Percentiles rank a stretch among this genome's conserved stretches.
phyloP scores from a whole-genome alignment of 495 filamentous ascomycete genomes.

The Penicillium cinerascens region DNA sequence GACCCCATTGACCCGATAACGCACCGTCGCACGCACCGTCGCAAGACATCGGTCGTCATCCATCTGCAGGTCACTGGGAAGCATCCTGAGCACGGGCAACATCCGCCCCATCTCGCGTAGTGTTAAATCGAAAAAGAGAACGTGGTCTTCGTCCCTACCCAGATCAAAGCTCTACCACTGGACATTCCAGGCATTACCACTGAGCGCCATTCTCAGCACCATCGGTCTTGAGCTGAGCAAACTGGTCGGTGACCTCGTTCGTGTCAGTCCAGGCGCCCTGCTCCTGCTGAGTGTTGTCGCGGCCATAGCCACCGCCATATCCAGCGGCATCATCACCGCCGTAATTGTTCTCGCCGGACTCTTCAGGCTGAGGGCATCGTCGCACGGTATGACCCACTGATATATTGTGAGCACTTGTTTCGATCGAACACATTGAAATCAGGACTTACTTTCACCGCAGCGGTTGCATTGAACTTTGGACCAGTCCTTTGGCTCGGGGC shows the following conservation, averaged over 20 bases:
- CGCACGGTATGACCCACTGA: conserved; percentile 65
- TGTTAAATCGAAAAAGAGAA: background rate
- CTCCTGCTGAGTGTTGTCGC: background rate
- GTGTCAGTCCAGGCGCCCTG: background rate
- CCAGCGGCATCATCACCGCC: background rate
- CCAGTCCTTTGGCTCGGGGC: conserved; percentile 73
- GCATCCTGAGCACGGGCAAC: background rate
- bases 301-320: no score
- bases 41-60: background rate
- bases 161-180: conserved; percentile 5
- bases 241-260: background rate
- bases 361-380: conserved; percentile 52
- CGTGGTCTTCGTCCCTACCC: background rate
- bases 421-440: background rate
- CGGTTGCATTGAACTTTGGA: conserved; percentile 70
- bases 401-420: conserved; percentile 12
- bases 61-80: background rate
- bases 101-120: background rate
- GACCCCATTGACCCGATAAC: background rate
- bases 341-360: conserved; percentile 10
- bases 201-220: background rate
- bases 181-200: background rate
- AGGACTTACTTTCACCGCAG: conserved; percentile 62
- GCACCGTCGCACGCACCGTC: background rate
- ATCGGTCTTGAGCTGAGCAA: background rate